These are phyloP conservation scores for Aspergillus sclerotialis DNA, from an alignment of 2,329 filamentous ascomycete genomes.

Conservation along the genomic window DNA sequence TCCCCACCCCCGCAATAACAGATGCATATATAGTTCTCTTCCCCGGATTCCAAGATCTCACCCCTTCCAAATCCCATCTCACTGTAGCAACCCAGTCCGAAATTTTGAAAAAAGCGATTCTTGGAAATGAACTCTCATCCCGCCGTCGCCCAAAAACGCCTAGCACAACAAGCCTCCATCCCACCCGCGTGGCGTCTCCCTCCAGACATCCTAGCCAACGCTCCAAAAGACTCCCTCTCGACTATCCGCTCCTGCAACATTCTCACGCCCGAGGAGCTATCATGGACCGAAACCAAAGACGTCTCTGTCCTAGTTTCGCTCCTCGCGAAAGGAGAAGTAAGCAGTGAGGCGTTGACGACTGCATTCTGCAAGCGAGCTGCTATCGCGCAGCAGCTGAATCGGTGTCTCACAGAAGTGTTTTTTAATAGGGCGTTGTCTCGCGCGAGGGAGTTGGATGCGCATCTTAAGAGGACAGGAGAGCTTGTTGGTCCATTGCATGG, in stretches of 20 bases:
- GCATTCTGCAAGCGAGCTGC: constrained; percentile 15
- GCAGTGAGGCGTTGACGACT: constrained; percentile 11
- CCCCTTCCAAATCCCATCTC: too few species aligned
- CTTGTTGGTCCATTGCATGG: constrained; percentile 61
- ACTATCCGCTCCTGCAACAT: constrained; percentile 14
- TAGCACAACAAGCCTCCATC: constrained; percentile 12
- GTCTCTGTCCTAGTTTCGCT: constrained; percentile 9
- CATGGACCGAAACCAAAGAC: constrained; percentile 17
- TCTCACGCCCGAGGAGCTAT: constrained; percentile 11
- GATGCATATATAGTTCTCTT: too few species aligned
- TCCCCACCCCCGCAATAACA: too few species aligned
- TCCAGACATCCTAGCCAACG: constrained; percentile 1
- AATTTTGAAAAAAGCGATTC: too few species aligned
- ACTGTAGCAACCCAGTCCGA: constrained; percentile 2
- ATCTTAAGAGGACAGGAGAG: constrained; percentile 41
- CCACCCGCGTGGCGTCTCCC: constrained; percentile 16
- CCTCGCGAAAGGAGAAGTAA: constrained; percentile 6
- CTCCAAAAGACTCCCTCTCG: constrained; percentile 9
- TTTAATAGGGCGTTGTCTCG: constrained; percentile 47
- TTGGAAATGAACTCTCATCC: constrained; percentile 18
- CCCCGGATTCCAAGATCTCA: too few species aligned
- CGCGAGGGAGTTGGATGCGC: constrained; percentile 45
- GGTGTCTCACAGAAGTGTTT: constrained; percentile 30
- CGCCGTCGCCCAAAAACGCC: constrained; percentile 14
- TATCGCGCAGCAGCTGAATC: constrained; percentile 14